Evolutionary conservation across 2,329 filamentous ascomycete genomes (phyloP).

Genomic region (Parastagonospora avenae): DNA sequence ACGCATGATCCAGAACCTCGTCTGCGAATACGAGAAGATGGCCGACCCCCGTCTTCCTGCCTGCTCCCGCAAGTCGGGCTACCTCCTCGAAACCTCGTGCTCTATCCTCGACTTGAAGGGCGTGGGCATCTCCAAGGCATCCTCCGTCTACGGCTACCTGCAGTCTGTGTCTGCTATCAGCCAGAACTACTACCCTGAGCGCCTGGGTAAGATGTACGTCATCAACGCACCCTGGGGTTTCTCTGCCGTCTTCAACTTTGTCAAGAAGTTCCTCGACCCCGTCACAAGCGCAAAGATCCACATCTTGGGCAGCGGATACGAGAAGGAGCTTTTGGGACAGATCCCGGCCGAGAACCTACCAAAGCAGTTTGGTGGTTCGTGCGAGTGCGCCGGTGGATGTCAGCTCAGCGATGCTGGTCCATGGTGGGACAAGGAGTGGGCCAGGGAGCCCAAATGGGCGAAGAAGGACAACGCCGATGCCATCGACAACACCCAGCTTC

Average conservation of each 20-base stretch:
- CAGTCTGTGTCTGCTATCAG: slow-evolving; percentile 84
- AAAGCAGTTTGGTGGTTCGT: slow-evolving; percentile 80
- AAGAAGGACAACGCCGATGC: slow-evolving; percentile 40
- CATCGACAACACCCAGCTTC: slow-evolving; percentile 41
- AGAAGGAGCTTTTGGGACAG: slow-evolving; percentile 82
- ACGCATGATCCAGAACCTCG: slow-evolving; percentile 95
- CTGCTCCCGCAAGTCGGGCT: slow-evolving; percentile 88
- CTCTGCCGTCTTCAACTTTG: slow-evolving; percentile 78
- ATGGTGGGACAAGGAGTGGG: slow-evolving; percentile 77
- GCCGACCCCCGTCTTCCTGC: slow-evolving; percentile 91
- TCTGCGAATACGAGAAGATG: slow-evolving; percentile 96
- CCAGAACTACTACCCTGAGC: slow-evolving; percentile 99
- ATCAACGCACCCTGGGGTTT: slow-evolving; percentile 99
- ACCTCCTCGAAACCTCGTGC: slow-evolving; percentile 96
- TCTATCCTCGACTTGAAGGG: slow-evolving; percentile 98
- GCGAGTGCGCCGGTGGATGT: slow-evolving; percentile 83
- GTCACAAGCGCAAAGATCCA: slow-evolving; percentile 97
- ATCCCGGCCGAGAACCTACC: slow-evolving; percentile 90
- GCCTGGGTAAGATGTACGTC: slow-evolving; percentile 91
- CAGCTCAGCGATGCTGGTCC: slow-evolving; percentile 86
- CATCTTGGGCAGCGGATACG: slow-evolving; percentile 80
- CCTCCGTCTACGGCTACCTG: slow-evolving; percentile 87
- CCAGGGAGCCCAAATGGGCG: slow-evolving; percentile 60
- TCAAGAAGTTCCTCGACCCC: slow-evolving; percentile 95
- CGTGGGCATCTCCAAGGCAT: slow-evolving; percentile 80